Evolutionary conservation across 108 stramenopile species (phyloP).

Genomic region (Nitzschia sp.): DNA sequence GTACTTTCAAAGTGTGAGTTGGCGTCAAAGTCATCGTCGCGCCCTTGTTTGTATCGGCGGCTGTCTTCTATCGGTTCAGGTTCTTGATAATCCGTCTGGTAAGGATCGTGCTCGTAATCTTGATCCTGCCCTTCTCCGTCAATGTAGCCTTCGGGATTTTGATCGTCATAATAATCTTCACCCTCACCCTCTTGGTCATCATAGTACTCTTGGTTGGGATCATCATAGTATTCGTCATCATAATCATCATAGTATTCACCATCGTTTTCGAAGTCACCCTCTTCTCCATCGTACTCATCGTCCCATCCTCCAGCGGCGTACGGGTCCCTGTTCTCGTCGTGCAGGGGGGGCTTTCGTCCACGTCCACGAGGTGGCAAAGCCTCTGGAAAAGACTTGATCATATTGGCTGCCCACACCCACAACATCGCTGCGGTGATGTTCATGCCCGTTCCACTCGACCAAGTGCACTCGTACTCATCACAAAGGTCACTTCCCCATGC

Average conservation of each 20-base stretch:
- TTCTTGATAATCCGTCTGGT: conserved; percentile 18
- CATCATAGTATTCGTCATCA: conserved; percentile 27
- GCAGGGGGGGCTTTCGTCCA: not conserved
- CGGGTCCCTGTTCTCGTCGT: conserved; percentile 17
- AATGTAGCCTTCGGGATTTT: not conserved
- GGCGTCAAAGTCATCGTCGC: conserved; percentile 20
- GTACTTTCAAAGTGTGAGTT: not conserved
- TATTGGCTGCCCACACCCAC: conserved; percentile 47
- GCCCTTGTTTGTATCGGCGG: conserved; percentile 8
- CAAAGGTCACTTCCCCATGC: conserved; percentile 38
- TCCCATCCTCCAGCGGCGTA: conserved; percentile 5
- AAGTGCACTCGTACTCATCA: conserved; percentile 34
- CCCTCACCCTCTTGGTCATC: conserved; percentile 15
- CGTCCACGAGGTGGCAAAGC: conserved; percentile 31
- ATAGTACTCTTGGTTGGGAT: conserved; percentile 17
- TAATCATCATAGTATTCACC: conserved; percentile 15
- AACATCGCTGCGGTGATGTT: conserved; percentile 40
- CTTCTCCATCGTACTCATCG: conserved; percentile 19
- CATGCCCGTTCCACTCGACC: conserved; percentile 37
- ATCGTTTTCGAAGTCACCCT: conserved; percentile 7
- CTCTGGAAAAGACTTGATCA: conserved; percentile 45
- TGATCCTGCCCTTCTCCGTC: conserved; percentile 1
- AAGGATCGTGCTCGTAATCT: not conserved
- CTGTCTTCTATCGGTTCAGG: conserved; percentile 4
- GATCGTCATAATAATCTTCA: conserved; percentile 12